Base-by-base conservation (phyloP, 768 basidiomycete genomes). In the Clathrus columnatus region DNA sequence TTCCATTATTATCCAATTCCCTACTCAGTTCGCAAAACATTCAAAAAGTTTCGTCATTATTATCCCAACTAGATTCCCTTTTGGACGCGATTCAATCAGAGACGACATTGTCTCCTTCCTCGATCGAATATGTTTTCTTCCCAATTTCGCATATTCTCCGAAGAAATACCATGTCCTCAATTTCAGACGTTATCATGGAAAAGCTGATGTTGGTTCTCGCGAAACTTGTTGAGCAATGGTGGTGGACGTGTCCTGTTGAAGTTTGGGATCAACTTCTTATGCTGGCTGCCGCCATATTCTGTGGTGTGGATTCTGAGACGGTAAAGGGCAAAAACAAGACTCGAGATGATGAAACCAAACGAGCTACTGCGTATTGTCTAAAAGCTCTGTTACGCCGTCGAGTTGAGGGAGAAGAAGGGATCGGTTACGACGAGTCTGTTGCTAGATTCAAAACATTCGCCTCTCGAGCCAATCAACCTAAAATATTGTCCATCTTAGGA, bases 191-290 rank as follows among this genome's bases (percentile, higher is more conserved):
- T 61, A 70, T 92, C 27, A 71, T 95, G 47, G 90, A 96, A 68
- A 80, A 78, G 53, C 68, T 92, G 20, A 73, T 96, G 57, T 62
- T 73, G 23, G 70, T 79, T 11, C 70, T 95, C 27, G 65, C 71
- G 2, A 61, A 77, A 1, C 73, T 97, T 23, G 81, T 78, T 60
- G 75, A 82, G 18, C 71, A 74, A n/a, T 91, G 89, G 85, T 93
- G 91, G 89, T 89, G 87, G 87, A 72, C 73, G 18, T 84, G 84
- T 64, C 88, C 90, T 46, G 48, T 79, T 32, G 73, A 73, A 52
- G 68, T 82, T 24, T 94, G 92, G 92, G 84, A 87, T 63, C 91
- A 96, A 63, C 70, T 92, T 23, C 89, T 94, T 67, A 85, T 83
- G 73, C 72, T 91, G 16, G 85, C 75, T 59, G 78, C 80, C 30